Evolutionary conservation across 73 alveolate genomes (phyloP), one percentile per base, ranked within the genome.

Genomic region (Blepharisma stoltei): DNA sequence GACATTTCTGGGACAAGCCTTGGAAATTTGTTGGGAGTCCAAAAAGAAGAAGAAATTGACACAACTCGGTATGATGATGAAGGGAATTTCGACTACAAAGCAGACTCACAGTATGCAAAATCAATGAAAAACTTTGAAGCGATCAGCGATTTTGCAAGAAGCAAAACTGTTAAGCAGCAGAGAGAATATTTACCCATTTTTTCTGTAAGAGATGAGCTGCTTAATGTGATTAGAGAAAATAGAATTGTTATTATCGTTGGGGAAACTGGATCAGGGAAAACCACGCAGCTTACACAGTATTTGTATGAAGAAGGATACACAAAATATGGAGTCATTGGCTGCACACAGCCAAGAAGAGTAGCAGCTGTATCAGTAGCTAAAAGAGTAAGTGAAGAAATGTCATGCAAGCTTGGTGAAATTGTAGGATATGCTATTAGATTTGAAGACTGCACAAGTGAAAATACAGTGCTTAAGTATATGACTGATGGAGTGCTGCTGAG

Each of bases 201-300:
- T 85, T 83, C 93, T 1, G 98, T 95, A 38, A 90, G 97, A 71
- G 96, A 92, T 27, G 98, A 93, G 82, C 92, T 96, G 76, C 82
- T 96, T 77, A 85, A 94, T 76, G 93, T 95, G 6, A 84, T 96
- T 49, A 84, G 97, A 78, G 99, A 96, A 77, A 96, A 95, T 78
- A 93, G 91, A 81, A 92, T 96, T 7, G 91, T 92, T 49, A 90
- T 98, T 41, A 95, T 97, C 32, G 99, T 96, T 43, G 99, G 99
- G 68, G 99, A 98, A 90, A 98, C 99, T 6, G 99, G 99, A 38
- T 96, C 99, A 20, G 99, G 99, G 3, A 98, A 98, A 88, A 98
- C 99, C 7, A 98, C 99, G 6, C 97, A 98, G 83, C 90, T 98
- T 49, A 98, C 99, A 1, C 97, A 98, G 91, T 97, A 96, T 84